A percentile compares a stretch with the other conserved stretches of the same genome.
Evolutionary conservation across 2,329 filamentous ascomycete species (phyloP).

Genomic region (Torrubiellomyces zombiae): DNA sequence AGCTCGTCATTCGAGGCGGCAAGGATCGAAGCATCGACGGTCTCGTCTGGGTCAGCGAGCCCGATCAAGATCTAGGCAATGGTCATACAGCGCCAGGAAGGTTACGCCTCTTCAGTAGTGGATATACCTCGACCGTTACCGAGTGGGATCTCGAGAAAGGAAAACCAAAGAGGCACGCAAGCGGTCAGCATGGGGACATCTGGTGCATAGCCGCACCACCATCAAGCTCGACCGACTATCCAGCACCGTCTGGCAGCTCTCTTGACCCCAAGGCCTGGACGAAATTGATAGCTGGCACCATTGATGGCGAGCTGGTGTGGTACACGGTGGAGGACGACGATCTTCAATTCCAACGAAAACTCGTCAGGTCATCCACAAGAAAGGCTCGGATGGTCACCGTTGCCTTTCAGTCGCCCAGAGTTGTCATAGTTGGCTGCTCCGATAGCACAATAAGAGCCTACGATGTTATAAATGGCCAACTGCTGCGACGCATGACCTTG

Average conservation of each 20-base stretch:
- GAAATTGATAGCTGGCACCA: conserved; percentile 73
- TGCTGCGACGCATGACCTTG: conserved; percentile 69
- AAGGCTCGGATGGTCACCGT: conserved; percentile 83
- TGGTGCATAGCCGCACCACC: conserved; percentile 93
- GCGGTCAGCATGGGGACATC: conserved; percentile 86
- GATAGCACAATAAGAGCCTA: conserved; percentile 89
- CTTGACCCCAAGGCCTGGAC: conserved; percentile 20
- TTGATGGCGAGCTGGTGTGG: conserved; percentile 75
- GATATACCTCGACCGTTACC: conserved; percentile 78
- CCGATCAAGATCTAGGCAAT: conserved; percentile 49
- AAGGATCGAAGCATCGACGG: conserved; percentile 79
- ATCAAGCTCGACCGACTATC: conserved; percentile 8
- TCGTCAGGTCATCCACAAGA: conserved; percentile 64
- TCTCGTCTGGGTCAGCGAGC: conserved; percentile 79
- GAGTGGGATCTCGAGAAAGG: conserved; percentile 86
- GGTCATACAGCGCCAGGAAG: conserved; percentile 50
- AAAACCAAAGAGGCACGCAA: conserved; percentile 62
- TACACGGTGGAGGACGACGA: conserved; percentile 77
- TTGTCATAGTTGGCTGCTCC: conserved; percentile 81
- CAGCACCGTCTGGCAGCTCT: conserved; percentile 2
- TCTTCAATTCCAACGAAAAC: conserved; percentile 59
- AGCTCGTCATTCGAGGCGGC: conserved; percentile 69
- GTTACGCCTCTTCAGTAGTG: conserved; percentile 86
- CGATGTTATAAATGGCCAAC: conserved; percentile 62
- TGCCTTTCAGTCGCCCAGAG: conserved; percentile 69